Evolutionary conservation across 176 grass and related monocot species (phyloP).

Genomic region (Stipa capillata): DNA sequence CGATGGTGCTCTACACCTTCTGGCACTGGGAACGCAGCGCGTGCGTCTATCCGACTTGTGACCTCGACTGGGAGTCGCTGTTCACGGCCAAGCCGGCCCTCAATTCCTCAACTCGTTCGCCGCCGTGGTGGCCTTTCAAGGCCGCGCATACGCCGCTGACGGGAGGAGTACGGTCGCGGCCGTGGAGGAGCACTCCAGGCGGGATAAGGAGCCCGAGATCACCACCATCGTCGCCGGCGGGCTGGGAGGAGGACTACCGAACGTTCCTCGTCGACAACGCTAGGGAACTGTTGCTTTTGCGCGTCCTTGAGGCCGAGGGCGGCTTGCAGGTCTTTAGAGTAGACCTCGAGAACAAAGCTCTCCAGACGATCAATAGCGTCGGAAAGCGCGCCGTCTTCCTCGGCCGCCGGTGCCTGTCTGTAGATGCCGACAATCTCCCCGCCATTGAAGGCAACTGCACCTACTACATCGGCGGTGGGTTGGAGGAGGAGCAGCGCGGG

Average conservation of each 20-base stretch:
- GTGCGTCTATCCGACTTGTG: not conserved
- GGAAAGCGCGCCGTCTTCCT: not conserved
- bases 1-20: too few relatives aligned
- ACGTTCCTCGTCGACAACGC: too few relatives aligned
- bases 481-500: too few relatives aligned
- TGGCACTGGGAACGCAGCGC: too few relatives aligned
- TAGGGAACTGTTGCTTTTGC: not conserved
- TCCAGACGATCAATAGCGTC: not conserved
- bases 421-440: not conserved
- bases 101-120: not conserved
- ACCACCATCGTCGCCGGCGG: not conserved
- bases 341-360: not conserved
- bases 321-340: not conserved
- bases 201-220: not conserved
- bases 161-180: not conserved
- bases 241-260: too few relatives aligned
- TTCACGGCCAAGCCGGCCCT: not conserved
- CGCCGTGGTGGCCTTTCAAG: not conserved
- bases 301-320: too few relatives aligned
- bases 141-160: not conserved
- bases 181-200: not conserved
- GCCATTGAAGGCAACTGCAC: not conserved
- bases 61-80: not conserved
- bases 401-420: not conserved
- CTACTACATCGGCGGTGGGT: not conserved